These are phyloP conservation scores for Panaeolus cyanescens DNA, from an alignment of 768 basidiomycete species.

Conservation along the genomic window DNA sequence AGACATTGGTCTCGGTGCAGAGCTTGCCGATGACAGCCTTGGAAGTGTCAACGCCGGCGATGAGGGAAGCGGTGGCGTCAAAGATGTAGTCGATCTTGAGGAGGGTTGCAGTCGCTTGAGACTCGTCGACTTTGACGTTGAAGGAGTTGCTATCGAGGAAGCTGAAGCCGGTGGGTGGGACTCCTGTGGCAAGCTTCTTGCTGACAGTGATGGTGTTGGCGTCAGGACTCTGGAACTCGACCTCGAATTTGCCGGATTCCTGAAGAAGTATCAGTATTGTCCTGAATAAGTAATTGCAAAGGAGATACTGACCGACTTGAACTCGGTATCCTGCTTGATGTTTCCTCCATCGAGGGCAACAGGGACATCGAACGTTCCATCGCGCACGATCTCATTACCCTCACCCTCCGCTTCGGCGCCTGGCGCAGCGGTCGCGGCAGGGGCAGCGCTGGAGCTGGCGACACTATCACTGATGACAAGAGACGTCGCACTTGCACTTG, in stretches of 20 bases:
- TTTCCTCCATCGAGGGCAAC: slow-evolving; percentile 10
- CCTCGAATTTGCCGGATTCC: slow-evolving; percentile 7
- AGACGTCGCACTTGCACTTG: background rate
- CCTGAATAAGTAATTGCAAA: too few relatives aligned
- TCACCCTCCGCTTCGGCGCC: too few relatives aligned
- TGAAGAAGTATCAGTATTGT: background rate
- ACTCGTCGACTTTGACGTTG: slow-evolving; percentile 7
- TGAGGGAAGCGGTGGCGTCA: slow-evolving; percentile 1
- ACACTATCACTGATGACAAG: too few relatives aligned
- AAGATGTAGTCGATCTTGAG: slow-evolving; percentile 16
- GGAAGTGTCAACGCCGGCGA: slow-evolving; percentile 8
- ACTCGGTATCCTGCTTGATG: slow-evolving; percentile 11
- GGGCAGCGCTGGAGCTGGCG: too few relatives aligned
- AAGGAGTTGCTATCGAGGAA: slow-evolving; percentile 11
- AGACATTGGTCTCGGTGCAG: slow-evolving; percentile 14
- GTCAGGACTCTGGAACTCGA: slow-evolving; percentile 14
- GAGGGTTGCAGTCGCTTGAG: slow-evolving; percentile 1
- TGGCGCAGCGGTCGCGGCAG: too few relatives aligned
- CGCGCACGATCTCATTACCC: background rate
- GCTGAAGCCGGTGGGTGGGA: slow-evolving; percentile 10
- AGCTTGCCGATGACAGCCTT: slow-evolving; percentile 12
- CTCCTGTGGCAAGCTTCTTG: slow-evolving; percentile 11
- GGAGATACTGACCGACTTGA: slow-evolving; percentile 9
- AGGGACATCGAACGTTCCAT: slow-evolving; percentile 5
- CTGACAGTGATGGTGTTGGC: slow-evolving; percentile 13